A percentile compares a stretch with the other conserved stretches of the same genome.
Evolutionary conservation across 345 rosid genomes (phyloP).

Genomic region (Microthlaspi erraticum): DNA sequence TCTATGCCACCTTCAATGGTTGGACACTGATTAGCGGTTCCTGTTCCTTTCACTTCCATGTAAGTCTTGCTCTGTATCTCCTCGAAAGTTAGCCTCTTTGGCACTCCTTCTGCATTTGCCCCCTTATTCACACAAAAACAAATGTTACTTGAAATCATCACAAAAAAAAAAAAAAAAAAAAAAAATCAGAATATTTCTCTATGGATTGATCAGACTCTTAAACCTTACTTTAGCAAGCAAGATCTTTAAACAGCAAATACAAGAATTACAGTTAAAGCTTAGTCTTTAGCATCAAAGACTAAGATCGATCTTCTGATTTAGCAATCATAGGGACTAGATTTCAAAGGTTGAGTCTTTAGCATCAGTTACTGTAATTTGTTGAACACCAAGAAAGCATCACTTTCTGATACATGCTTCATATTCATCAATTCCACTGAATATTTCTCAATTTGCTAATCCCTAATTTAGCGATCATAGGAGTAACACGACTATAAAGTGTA

Average conservation of each 20-base stretch:
- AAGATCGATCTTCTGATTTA: too few relatives aligned
- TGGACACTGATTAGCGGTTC: conserved; percentile 91
- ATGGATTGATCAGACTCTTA: background rate
- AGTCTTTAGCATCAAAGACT: conserved; percentile 9
- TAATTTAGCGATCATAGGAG: background rate
- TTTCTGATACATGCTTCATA: background rate
- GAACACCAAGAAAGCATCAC: background rate
- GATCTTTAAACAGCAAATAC: background rate
- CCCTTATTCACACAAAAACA: conserved; percentile 48
- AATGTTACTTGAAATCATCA: background rate
- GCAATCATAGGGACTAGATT: background rate
- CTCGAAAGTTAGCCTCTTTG: conserved; percentile 80
- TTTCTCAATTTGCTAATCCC: background rate
- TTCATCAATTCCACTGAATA: background rate
- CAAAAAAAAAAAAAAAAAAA: too few relatives aligned
- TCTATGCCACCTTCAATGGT: conserved; percentile 74
- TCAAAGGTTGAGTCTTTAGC: background rate
- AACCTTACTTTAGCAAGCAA: background rate
- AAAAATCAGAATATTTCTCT: background rate
- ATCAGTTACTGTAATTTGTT: background rate
- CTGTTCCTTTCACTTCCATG: conserved; percentile 87
- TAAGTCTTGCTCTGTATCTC: conserved; percentile 92
- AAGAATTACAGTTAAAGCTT: background rate
- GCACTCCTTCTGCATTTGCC: conserved; percentile 76
- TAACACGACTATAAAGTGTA: background rate